Conservation (phyloP, 2,329 filamentous ascomycete genomes). For the Alternaria sp. region DNA sequence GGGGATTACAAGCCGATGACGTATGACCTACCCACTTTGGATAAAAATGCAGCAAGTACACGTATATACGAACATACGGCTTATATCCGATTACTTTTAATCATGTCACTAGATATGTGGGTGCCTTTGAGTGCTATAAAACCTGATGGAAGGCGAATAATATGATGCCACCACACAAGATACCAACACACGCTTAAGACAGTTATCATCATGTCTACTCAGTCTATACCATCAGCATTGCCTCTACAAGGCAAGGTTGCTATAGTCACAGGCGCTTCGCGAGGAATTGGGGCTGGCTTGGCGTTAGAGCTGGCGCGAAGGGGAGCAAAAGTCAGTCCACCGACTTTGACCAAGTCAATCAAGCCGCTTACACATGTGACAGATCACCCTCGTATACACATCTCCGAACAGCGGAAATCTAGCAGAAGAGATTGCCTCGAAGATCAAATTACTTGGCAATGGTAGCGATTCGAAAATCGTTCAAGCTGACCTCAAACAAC, state of each 20-base stretch:
- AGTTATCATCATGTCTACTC: conserved; percentile 23
- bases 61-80: background rate
- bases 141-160: background rate
- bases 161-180: background rate
- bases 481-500: conserved; percentile 52
- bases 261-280: conserved; percentile 61
- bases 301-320: conserved; percentile 59
- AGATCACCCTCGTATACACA: conserved; percentile 57
- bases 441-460: conserved; percentile 49
- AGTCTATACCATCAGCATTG: conserved; percentile 12
- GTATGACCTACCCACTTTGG: background rate
- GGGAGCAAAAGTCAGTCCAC: conserved; percentile 52
- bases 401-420: conserved; percentile 50
- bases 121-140: background rate
- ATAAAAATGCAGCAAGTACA: background rate
- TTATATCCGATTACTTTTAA: background rate
- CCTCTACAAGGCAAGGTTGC: conserved; percentile 51
- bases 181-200: background rate
- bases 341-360: background rate
- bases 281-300: conserved; percentile 61
- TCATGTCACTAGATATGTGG: background rate
- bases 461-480: conserved; percentile 50
- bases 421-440: conserved; percentile 45
- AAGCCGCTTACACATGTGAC: conserved; percentile 13
- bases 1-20: conserved; percentile 10